Base-by-base conservation (phyloP, 345 rosid species). In the Citrus mangshanensis region DNA sequence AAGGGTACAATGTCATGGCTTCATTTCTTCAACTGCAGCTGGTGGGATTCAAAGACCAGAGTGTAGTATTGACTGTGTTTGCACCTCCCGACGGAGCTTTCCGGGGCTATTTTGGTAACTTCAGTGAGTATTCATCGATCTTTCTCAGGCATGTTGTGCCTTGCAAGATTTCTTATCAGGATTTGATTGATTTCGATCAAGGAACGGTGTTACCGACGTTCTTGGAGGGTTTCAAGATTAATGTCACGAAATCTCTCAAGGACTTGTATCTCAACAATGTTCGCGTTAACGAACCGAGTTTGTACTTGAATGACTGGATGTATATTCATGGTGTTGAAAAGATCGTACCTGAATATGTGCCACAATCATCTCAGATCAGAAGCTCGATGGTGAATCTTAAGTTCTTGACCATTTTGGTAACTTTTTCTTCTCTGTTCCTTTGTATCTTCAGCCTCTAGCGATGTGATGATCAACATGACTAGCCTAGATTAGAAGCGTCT, bases 21-120 rank as follows among this genome's bases (percentile, higher is more conserved):
- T 76, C 79, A 25, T 84, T 82, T 76, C 85, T 87, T 62, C 81
- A 72, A 68, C 35, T 83, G 65, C 87, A 87, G 70, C 12, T 87
- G 78, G 69, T 63, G 16, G 79, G 35, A 61, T 32, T 81, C 5
- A 67, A 24, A 37, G 69, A 72, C 12, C 42, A 34, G 28, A 49
- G 32, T 13, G 30, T 4, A 18, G 2, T 66, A 1, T 3, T 87
- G 35, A 87, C 86, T 32, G 46, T 87, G 75, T 85, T 87, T 71
- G 85, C 89, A 59, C 87, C 83, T 46, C 6, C 22, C 14, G 86
- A 84, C 64, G 72, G 70, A 16, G 60, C n/a, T 25, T 7, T 79
- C 14, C 24, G 25, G 51, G 28, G 51, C 24, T 40, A 8, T 30
- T 25, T 67, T 12, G 68, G 79, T 4, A 71, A 79, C n/a, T 80